Evolutionary conservation across 176 grass and related monocot genomes (phyloP), one percentile per base, ranked within the genome.

Genomic region (maize (Zea mays)): DNA sequence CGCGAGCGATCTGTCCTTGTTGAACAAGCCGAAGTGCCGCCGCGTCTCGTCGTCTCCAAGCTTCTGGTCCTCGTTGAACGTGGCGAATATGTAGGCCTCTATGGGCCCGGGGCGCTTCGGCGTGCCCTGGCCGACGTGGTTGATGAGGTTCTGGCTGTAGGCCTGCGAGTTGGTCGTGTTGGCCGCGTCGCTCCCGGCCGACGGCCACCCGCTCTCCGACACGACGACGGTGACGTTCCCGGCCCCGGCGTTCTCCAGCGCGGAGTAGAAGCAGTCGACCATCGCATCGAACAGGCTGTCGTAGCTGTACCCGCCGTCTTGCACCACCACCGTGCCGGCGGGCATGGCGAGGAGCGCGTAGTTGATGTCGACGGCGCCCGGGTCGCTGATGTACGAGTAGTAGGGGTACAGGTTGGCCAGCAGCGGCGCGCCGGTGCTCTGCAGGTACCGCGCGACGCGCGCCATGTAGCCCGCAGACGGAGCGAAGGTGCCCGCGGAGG

Each of bases 371-470:
- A 64, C 63, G 9, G 5, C 11, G 1, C 15, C 2, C 5, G 3
- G 16, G 41, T 63, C 36, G 48, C 9, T 17, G 17, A 7, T 14
- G 62, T 76, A 83, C 43, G 75, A 52, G 21, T 10, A 84, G 68
- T 83, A 90, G 0, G 84, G 84, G 46, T 90, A 90, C 4, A 74
- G 16, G 66, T 86, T 86, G 2, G 70, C 69, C 15, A 90, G 67
- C 54, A 90, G 79, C 4, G 88, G 84, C 6, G 84, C 73, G 16
- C 63, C 62, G 5, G 74, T 86, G 47, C 8, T 68, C 8, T 64
- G 14, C 0, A 83, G 69, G 70, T 69, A 90, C 67, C 67, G 10
- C 9, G 70, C 61, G 49, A 90, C 57, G 6, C 68, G 55, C 8
- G 20, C 14, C 67, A 90, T 83, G 75, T 81, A 89, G 6, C 8